Percentiles rank a stretch among this genome's conserved stretches.
Conservation (phyloP, 805 yeast species). For the Saturnispora mendoncae region DNA sequence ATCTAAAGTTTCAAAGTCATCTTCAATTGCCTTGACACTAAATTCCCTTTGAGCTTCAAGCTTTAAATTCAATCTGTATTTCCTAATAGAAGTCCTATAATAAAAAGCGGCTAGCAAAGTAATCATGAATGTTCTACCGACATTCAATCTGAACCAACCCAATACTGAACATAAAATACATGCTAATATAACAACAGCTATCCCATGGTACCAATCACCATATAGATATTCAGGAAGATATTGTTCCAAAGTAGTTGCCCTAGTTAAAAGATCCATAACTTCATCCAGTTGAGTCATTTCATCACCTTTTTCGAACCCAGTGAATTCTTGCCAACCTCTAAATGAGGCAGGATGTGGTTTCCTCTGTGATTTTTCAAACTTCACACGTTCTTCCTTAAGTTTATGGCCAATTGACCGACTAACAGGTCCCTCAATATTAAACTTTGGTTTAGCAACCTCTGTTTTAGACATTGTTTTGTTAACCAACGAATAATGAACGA, state of each 20-base stretch:
- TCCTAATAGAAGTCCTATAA: conserved; percentile 77
- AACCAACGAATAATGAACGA: not conserved
- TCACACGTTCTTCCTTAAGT: conserved; percentile 15
- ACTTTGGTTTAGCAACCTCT: not conserved
- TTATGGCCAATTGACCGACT: conserved; percentile 22
- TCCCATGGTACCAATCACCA: conserved; percentile 96
- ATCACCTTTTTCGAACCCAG: conserved; percentile 73
- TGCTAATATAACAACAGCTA: conserved; percentile 59
- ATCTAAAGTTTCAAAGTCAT: conserved; percentile 88
- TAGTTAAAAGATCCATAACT: conserved; percentile 56
- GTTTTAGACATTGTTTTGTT: not conserved
- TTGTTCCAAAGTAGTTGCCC: conserved; percentile 66
- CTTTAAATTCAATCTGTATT: conserved; percentile 64
- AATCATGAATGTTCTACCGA: conserved; percentile 75
- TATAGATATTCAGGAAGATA: conserved; percentile 65
- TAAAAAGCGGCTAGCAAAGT: conserved; percentile 52
- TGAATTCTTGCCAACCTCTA: conserved; percentile 92
- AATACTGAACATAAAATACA: conserved; percentile 67
- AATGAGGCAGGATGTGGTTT: conserved; percentile 55
- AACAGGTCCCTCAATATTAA: conserved; percentile 23
- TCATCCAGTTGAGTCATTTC: conserved; percentile 60
- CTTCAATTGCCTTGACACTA: conserved; percentile 70
- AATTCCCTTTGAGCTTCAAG: conserved; percentile 81
- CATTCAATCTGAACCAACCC: conserved; percentile 67
- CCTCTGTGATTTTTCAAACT: conserved; percentile 27